These are phyloP conservation scores for Plasmodium blacklocki DNA, from an alignment of 169 alveolate species.

Conservation along the genomic window DNA sequence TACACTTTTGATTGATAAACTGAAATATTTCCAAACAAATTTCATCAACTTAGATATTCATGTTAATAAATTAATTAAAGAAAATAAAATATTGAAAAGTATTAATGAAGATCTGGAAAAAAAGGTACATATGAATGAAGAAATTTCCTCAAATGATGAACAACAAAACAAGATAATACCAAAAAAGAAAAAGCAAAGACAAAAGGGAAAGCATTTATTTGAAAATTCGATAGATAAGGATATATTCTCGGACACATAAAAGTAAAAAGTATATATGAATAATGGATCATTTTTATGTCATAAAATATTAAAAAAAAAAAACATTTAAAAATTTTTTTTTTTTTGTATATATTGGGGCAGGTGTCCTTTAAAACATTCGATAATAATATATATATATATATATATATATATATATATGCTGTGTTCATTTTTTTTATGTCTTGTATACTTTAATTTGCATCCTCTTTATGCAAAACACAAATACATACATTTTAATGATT, in stretches of 20 bases:
- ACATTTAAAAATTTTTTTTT: no score
- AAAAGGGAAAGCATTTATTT: slow-evolving; percentile 4
- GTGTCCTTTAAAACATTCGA: no score
- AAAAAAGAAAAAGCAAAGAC: background rate
- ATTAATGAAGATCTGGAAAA: slow-evolving; percentile 10
- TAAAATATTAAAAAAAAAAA: no score
- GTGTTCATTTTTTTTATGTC: no score
- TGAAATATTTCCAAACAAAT: slow-evolving; percentile 1
- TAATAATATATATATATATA: no score
- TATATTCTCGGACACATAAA: slow-evolving; percentile 8
- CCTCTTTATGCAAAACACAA: no score
- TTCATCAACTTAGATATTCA: slow-evolving; percentile 7
- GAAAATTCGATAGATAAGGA: slow-evolving; percentile 74
- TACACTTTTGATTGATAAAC: background rate
- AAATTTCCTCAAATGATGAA: background rate
- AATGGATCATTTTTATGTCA: background rate
- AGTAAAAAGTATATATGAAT: background rate
- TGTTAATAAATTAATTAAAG: slow-evolving; percentile 15
- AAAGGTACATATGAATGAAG: background rate
- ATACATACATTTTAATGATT: no score
- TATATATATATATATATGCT: no score
- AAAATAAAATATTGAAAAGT: slow-evolving; percentile 27
- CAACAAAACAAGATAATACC: background rate
- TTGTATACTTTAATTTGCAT: background rate
- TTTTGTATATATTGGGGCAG: no score